These are phyloP conservation scores for Olyra latifolia DNA, from an alignment of 176 grass and related monocot species.

Conservation along the genomic window DNA sequence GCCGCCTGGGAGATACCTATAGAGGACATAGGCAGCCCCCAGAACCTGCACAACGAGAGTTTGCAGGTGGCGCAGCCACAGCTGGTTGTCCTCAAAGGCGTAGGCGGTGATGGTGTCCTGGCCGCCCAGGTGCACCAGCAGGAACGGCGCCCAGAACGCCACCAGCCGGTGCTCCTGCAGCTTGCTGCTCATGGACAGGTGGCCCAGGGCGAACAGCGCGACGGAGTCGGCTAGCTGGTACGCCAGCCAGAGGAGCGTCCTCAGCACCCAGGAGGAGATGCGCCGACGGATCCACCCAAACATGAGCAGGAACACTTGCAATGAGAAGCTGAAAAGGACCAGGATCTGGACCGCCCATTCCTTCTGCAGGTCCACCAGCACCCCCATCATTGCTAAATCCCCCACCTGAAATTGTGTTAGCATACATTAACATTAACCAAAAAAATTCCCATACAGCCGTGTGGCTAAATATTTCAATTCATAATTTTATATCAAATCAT, in stretches of 20 bases:
- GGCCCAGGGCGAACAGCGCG: slow-evolving; percentile 29
- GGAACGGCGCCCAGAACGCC: slow-evolving; percentile 26
- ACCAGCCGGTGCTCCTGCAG: not conserved
- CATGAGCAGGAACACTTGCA: not conserved
- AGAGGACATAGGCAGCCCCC: not conserved
- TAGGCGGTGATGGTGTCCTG: slow-evolving; percentile 41
- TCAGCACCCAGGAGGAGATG: not conserved
- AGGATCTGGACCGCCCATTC: not conserved
- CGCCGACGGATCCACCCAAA: not conserved
- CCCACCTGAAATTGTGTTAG: too few relatives aligned
- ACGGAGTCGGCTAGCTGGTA: slow-evolving; percentile 36
- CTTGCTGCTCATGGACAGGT: not conserved
- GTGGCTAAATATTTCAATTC: too few relatives aligned
- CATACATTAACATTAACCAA: too few relatives aligned
- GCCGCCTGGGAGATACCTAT: not conserved
- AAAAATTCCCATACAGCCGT: too few relatives aligned
- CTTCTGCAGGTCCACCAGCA: not conserved
- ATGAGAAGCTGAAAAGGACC: not conserved
- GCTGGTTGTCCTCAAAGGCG: slow-evolving; percentile 30
- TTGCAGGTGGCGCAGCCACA: slow-evolving; percentile 26
- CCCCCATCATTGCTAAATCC: too few relatives aligned
- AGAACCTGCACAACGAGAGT: not conserved
- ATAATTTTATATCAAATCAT: too few relatives aligned
- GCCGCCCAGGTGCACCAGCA: slow-evolving; percentile 46
- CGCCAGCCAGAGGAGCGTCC: slow-evolving; percentile 20